Base-by-base conservation (phyloP, 2,329 filamentous ascomycete genomes). In the Aspergillus fumigatiaffinis region DNA sequence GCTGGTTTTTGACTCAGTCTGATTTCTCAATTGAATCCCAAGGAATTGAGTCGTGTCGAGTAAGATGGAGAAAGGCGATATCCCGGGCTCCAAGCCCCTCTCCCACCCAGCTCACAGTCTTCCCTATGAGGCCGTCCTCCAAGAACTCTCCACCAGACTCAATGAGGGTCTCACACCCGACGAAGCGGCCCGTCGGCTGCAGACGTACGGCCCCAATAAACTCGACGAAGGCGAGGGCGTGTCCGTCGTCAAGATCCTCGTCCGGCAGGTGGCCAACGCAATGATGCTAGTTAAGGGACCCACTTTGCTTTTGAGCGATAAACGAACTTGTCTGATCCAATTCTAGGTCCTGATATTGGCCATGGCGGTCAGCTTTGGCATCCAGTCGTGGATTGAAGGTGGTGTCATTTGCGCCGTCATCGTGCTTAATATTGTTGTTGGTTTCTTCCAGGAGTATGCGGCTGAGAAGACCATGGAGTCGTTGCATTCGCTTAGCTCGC, bases 341-440 rank as follows among this genome's bases (percentile, higher is more conserved):
- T 38, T 38, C 32, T 38, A 90, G 87, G 87, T 90, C 58, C 86
- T 92, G 63, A 82, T 91, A 66, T 86, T 90, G 68, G 89, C 89
- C 65, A 90, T 90, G 85, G 86, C 85, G 56, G 79, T 83, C 52
- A 81, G 80, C 66, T 82, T 81, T 65, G 83, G 81, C 35, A 82
- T 84, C 25, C 71, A 78, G 41, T 82, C 84, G 57, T 85, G 79
- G 68, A 80, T 86, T 54, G 83, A 86, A 74, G 83, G 82, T 23
- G 83, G 80, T 53, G 84, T 86, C 52, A 83, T 86, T 58, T 78
- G 78, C 9, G 83, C 81, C 5, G 82, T 86, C 63, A 85, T 86
- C 58, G 67, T 79, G 2, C 75, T 85, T 35, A 86, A 86, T 64
- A 79, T 85, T 52, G 68, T 80, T 1, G 82, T 86, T 58, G 84